Evolutionary conservation across 2,329 filamentous ascomycete species (phyloP), one percentile per base, ranked within the genome.

Genomic region (Taxawa tesnikishii): DNA sequence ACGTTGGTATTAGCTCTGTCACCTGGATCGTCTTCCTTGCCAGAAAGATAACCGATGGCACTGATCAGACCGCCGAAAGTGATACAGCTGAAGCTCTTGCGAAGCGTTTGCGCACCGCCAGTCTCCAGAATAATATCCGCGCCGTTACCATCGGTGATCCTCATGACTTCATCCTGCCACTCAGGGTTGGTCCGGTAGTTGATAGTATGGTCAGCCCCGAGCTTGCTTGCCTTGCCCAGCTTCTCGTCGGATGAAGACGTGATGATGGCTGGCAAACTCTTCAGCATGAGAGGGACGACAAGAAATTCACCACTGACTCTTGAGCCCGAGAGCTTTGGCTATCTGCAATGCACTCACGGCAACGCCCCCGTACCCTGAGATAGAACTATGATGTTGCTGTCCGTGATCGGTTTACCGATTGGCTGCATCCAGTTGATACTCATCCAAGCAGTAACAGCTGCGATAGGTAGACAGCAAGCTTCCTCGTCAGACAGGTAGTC

Each of bases 1-100:
- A 79, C 53, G 43, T 79, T 79, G 10, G 75, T 66, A 40, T 77
- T 75, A 6, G 68, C 56, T 27, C 69, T 50, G 48, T 73, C 68
- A 0, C 60, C 66, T 4, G 56, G 51, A 1, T 59, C 61, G 42
- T 78, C 73, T 37, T 70, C 57, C 49, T 79, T 73, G 21, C 60
- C 63, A 0, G 56, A 60, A 3, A 64, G 46, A 37, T 61, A 63
- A 4, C 62, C 59, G 17, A 65, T 57, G 32, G 60, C 56, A 33
- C 59, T 63, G 28, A 65, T 47, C 1, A 49, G 49, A 0, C 59
- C 60, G 2, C 62, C 59, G 1, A 59, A 57, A 7, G 53, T 46
- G 5, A 58, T 59, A 34, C 54, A 61, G 18, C 62, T 58, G 36
- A 63, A 63, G 3, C 52, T 55, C 34, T 60, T 59, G 19, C 30